Evolutionary conservation across 2,329 filamentous ascomycete genomes (phyloP), one percentile per base, ranked within the genome.

Genomic region (Pseudogymnoascus sp.): DNA sequence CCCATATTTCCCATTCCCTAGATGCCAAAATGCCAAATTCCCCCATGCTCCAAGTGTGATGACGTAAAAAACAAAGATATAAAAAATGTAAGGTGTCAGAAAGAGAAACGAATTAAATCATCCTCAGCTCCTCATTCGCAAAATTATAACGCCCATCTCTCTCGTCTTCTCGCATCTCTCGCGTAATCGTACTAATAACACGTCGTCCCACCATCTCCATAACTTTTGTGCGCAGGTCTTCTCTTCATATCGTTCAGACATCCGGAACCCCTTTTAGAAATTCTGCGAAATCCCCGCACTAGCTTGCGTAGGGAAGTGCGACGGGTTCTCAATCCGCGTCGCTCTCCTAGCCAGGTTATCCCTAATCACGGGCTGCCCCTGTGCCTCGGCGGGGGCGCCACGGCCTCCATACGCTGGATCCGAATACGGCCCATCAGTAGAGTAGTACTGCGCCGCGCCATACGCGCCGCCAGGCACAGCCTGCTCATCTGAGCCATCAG

Each of bases 241-340:
- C n/a, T n/a, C n/a, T n/a, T n/a, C n/a, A n/a, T n/a, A n/a, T n/a
- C n/a, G n/a, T n/a, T n/a, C n/a, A n/a, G n/a, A n/a, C n/a, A 39
- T 15, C 36, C 36, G 9, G 6, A n/a, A 39, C 29, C 3, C n/a
- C n/a, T n/a, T n/a, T n/a, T 84, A 97, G 71, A 99, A 99, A 75
- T 99, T 99, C 76, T 97, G 94, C 33, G 94, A 90, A 70, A 99
- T 97, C 63, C 94, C 94, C 39, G 90, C 90, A 70, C 90, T 96
- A 35, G 84, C 86, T 78, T 96, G 92, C 72, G 95, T 90, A 9
- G 93, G 92, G 70, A 90, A 95, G 65, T 94, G 89, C 48, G 89
- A 85, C 2, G 91, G 88, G 72, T 88, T 96, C 77, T 97, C 92
- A 71, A 99, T 97, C 65, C 92, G 86, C 10, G 94, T 97, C 77